Evolutionary conservation across 1,284 basidiomycete genomes (phyloP), one percentile per base, ranked within the genome.

Genomic region (Sanghuangporus baumii): DNA sequence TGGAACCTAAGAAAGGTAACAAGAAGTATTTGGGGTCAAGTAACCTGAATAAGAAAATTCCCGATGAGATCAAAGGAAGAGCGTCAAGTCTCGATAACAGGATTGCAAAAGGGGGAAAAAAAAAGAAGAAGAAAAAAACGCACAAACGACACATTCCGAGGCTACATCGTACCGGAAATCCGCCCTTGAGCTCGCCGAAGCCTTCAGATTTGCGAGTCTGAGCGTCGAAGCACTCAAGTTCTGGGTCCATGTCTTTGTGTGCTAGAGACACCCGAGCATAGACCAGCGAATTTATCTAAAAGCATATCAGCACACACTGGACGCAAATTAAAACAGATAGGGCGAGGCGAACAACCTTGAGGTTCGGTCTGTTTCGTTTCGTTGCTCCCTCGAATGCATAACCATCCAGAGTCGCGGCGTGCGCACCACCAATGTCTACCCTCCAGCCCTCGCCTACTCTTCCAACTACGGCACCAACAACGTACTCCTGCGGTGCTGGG

Each of bases 201-300:
- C 90, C 93, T 66, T 89, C 88, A 0, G 91, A 77, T 73, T 94
- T 94, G 67, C 82, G 86, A 36, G 89, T 91, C 68, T 93, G 88
- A 3, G 90, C 89, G 70, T 94, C 89, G 69, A 93, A 92, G 71
- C 92, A 94, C 71, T 93, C 91, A 4, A 94, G 76, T 69, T 94
- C 92, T 1, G 92, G 92, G 59, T 94, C 92, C 86, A 93, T 93
- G 71, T 94, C 91, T 70, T 90, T 91, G 69, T 93, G 89, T 14
- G 93, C 92, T 26, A 94, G 75, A 9, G 90, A 92, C 37, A 94
- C 86, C 50, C 92, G 85, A 1, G 90, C 91, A 73, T 93, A 94
- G 1, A 94, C 80, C 46, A 94, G 74, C 7, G 86, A 82, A 40
- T 93, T 92, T 55, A 94, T 84, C 92, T 94, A 67, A 4, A 14